Conservation (phyloP, 106 monocot species). For the Dactylorhiza incarnata region DNA sequence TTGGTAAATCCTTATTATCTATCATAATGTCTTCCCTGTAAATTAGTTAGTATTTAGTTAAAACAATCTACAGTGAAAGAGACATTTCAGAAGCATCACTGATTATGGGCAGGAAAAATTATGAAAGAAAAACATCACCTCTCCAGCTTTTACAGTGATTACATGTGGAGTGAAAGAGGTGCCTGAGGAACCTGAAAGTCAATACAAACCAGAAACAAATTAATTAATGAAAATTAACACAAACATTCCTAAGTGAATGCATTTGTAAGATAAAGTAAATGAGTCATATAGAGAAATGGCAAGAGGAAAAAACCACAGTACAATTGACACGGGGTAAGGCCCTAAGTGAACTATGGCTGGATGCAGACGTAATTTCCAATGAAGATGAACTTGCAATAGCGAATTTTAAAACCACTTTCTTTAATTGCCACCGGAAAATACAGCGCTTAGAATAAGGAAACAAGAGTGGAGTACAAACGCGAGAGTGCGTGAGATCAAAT, state of each 20-base stretch:
- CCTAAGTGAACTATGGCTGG: too few relatives aligned
- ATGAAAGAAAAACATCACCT: conserved; percentile 4
- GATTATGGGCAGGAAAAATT: neutral
- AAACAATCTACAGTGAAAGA: neutral
- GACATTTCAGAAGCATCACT: neutral
- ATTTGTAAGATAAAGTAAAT: neutral
- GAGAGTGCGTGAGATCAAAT: too few relatives aligned
- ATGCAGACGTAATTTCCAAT: too few relatives aligned
- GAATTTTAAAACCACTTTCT: too few relatives aligned
- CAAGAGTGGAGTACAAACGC: too few relatives aligned
- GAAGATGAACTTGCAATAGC: too few relatives aligned
- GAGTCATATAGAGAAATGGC: neutral
- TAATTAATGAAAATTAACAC: neutral
- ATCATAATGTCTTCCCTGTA: neutral
- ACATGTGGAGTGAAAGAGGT: conserved; percentile 8
- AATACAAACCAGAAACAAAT: neutral
- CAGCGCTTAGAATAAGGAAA: too few relatives aligned
- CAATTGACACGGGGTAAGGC: too few relatives aligned
- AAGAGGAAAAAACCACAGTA: neutral
- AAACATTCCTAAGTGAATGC: neutral
- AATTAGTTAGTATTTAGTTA: neutral
- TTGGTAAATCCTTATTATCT: neutral
- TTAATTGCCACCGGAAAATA: too few relatives aligned
- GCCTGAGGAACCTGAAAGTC: conserved; percentile 7
- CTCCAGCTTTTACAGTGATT: conserved; percentile 6